Conservation (phyloP, 2,329 filamentous ascomycete species). For the Zarea fungicola region DNA sequence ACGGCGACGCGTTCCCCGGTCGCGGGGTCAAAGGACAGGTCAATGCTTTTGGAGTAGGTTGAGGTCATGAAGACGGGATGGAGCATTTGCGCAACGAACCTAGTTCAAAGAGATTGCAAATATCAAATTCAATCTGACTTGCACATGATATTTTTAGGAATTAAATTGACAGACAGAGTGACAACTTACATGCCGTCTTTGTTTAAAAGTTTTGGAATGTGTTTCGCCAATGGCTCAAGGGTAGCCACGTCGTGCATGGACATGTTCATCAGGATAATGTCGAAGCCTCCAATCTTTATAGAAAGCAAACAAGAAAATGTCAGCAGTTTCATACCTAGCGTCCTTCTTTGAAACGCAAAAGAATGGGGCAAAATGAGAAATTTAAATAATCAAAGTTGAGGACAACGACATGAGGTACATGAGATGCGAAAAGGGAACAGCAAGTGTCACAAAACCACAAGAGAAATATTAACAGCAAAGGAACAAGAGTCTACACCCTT, state of each 20-base stretch:
- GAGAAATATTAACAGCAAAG: not conserved
- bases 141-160: not conserved
- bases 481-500: not conserved
- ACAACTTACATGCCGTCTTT: slow-evolving; percentile 35
- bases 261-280: slow-evolving; percentile 44
- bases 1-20: slow-evolving; percentile 31
- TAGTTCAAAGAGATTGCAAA: slow-evolving; percentile 16
- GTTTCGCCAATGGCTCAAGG: slow-evolving; percentile 36
- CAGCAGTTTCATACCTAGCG: not conserved
- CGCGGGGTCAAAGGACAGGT: slow-evolving; percentile 29
- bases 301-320: not conserved
- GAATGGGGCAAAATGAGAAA: too few relatives aligned
- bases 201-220: slow-evolving; percentile 36
- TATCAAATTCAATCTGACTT: not conserved
- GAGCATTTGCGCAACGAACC: slow-evolving; percentile 42
- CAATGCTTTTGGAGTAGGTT: slow-evolving; percentile 32
- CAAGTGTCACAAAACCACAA: not conserved
- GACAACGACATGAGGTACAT: too few relatives aligned
- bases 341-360: too few relatives aligned
- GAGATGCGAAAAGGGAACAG: too few relatives aligned
- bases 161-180: slow-evolving; percentile 12
- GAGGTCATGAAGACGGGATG: slow-evolving; percentile 47
- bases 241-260: slow-evolving; percentile 43
- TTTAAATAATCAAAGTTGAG: too few relatives aligned
- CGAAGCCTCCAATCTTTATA: slow-evolving; percentile 29